Evolutionary conservation across 176 grass and related monocot species (phyloP).

Genomic region (Coix lacrymajobi): DNA sequence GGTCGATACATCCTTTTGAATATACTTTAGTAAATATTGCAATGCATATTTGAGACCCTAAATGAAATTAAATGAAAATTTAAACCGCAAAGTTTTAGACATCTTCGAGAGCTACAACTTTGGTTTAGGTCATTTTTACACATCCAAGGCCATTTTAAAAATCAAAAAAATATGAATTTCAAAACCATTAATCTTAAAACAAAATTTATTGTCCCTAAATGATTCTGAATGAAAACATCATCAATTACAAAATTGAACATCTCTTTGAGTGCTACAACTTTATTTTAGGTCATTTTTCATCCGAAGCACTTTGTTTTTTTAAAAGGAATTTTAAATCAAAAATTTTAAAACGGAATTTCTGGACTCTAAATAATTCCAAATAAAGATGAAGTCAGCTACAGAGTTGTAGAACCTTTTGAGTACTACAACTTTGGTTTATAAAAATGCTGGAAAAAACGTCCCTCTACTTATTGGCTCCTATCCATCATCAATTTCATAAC

Average conservation of each 20-base stretch:
- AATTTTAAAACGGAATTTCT: neutral
- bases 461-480: neutral
- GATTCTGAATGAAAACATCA: neutral
- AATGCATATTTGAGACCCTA: too few relatives aligned
- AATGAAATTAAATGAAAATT: too few relatives aligned
- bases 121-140: too few relatives aligned
- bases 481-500: neutral
- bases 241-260: neutral
- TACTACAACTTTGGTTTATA: neutral
- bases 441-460: neutral
- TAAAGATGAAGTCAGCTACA: neutral
- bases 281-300: neutral
- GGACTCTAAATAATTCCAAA: neutral
- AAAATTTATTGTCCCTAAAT: too few relatives aligned
- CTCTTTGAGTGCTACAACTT: neutral
- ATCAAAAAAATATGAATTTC: too few relatives aligned
- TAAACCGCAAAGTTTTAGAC: too few relatives aligned
- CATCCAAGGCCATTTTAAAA: too few relatives aligned
- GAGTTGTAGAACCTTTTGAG: neutral
- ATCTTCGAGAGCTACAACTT: too few relatives aligned
- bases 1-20: too few relatives aligned
- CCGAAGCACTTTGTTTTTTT: neutral
- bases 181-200: too few relatives aligned
- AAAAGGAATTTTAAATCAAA: neutral
- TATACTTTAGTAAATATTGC: too few relatives aligned